Evolutionary conservation across 345 rosid species (phyloP).

Genomic region (Erodium maritimum): DNA sequence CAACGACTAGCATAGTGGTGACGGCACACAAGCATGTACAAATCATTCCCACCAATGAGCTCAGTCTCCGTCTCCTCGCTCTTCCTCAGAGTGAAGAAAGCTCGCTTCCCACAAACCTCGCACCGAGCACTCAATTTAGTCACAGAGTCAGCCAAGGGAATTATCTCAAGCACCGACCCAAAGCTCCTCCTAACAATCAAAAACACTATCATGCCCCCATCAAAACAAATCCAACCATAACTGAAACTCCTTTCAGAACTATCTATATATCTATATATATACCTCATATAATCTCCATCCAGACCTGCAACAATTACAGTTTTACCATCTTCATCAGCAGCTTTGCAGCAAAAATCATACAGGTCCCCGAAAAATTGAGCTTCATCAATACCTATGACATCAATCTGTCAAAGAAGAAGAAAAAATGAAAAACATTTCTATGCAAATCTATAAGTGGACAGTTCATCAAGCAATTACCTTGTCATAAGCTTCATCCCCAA

Average conservation of each 20-base stretch:
- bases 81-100: conserved; percentile 71
- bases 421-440: not conserved
- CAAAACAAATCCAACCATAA: not conserved
- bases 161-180: conserved; percentile 67
- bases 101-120: conserved; percentile 69
- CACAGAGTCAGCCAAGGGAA: conserved; percentile 74
- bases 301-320: conserved; percentile 67
- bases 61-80: conserved; percentile 49
- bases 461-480: conserved; percentile 32
- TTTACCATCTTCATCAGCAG: conserved; percentile 80
- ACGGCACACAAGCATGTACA: conserved; percentile 89
- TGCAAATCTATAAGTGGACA: no score
- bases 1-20: conserved; percentile 46
- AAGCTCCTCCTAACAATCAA: conserved; percentile 54
- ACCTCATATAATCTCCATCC: conserved; percentile 92
- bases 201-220: not conserved
- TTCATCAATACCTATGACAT: conserved; percentile 90
- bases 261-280: no score
- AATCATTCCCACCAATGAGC: conserved; percentile 63
- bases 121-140: conserved; percentile 73
- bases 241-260: no score
- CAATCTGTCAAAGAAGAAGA: conserved; percentile 33
- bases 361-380: conserved; percentile 91
- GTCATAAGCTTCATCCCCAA: conserved; percentile 53
- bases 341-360: conserved; percentile 75